Base-by-base conservation (phyloP, 805 yeast species). In the Ogataea paraovalis region DNA sequence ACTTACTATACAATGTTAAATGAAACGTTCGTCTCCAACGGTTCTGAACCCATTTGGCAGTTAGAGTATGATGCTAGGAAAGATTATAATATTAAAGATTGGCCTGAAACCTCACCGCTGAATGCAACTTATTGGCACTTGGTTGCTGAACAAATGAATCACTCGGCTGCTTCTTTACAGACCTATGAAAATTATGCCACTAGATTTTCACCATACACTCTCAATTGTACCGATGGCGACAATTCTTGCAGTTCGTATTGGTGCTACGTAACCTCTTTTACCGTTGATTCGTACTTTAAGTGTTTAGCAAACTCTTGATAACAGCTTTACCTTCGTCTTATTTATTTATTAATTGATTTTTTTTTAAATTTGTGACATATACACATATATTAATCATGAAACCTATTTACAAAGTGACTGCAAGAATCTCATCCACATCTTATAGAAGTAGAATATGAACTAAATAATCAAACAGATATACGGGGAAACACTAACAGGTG, bases 41-140 rank as follows among this genome's bases (percentile, higher is more conserved):
- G 81, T 13, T 69, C 64, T 23, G 87, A 80, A 53, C 85, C 87
- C 16, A 64, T 60, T 21, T 84, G 90, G 91, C 61, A 70, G 47
- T 74, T 71, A 48, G 85, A 80, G 53, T 85, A 85, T 64, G 76
- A 83, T 43, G 80, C 88, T 1, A 74, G 91, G 62, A 80, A 76
- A 2, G 67, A 71, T 2, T 83, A 80, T 50, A 78, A 75, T 45
- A 68, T 78, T 12, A 22, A 14, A 20, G 58, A 68, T 14, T 84
- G 90, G 90, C 87, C 88, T 16, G 53, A 45, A 12, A 55, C 62
- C 10, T 69, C 83, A 14, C 85, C 88, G 12, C 72, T 83, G 58
- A 83, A 83, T 58, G 89, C 81, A 18, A 74, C 81, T 16, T 83
- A 82, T 70, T 82, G 89, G 89, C 80, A 82, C 57, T 44, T 53